phyloP scores from a whole-genome alignment of 2,329 filamentous ascomycete genomes.

The Ophioceras dolichostomum region DNA sequence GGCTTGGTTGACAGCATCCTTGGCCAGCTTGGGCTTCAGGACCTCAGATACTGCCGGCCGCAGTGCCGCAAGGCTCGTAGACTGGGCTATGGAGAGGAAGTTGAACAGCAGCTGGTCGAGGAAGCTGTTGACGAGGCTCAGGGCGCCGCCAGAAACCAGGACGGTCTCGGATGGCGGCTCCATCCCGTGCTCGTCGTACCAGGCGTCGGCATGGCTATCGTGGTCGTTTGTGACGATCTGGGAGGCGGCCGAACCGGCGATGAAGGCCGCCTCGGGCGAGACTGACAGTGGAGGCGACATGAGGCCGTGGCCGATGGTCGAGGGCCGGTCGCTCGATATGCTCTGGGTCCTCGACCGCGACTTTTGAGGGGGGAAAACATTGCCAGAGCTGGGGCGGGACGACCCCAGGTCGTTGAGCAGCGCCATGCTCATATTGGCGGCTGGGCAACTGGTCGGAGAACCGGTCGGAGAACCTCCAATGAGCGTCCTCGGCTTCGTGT shows the following conservation, averaged over 20 bases:
- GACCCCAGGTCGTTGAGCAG: not conserved
- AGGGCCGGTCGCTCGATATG: slow-evolving; percentile 60
- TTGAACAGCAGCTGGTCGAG: slow-evolving; percentile 89
- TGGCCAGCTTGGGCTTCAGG: slow-evolving; percentile 78
- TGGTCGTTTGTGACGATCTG: slow-evolving; percentile 87
- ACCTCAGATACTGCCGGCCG: slow-evolving; percentile 77
- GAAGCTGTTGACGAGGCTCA: slow-evolving; percentile 78
- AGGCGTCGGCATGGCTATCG: slow-evolving; percentile 58
- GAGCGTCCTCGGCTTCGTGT: not conserved
- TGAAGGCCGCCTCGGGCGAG: slow-evolving; percentile 72
- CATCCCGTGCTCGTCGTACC: slow-evolving; percentile 57
- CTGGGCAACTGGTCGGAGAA: no score
- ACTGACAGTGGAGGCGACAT: slow-evolving; percentile 56
- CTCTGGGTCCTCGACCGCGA: slow-evolving; percentile 42
- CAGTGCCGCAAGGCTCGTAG: slow-evolving; percentile 62
- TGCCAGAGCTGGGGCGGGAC: slow-evolving; percentile 11
- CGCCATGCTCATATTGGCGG: not conserved
- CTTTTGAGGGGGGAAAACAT: slow-evolving; percentile 13
- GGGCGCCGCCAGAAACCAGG: slow-evolving; percentile 58
- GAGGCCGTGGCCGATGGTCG: slow-evolving; percentile 43
- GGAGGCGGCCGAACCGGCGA: slow-evolving; percentile 76
- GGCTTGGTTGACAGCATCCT: slow-evolving; percentile 35
- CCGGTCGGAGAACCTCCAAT: no score
- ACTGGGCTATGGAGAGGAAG: slow-evolving; percentile 68
- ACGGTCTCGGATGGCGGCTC: slow-evolving; percentile 56